These are phyloP conservation scores for Artomyces pyxidatus DNA, from an alignment of 768 basidiomycete genomes.

Conservation along the genomic window DNA sequence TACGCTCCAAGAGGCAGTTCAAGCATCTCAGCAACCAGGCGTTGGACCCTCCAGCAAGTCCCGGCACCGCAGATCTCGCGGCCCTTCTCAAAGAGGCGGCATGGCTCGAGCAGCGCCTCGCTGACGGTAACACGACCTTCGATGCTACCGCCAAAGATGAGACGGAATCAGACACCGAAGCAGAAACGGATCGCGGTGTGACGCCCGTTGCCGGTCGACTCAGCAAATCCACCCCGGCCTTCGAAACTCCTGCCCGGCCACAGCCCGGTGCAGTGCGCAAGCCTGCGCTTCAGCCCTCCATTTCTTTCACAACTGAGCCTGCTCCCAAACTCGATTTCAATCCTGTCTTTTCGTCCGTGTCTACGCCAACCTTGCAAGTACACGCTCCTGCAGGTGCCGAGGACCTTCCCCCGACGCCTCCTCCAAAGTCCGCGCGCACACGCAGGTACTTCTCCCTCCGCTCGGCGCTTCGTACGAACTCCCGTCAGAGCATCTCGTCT, in stretches of 20 bases:
- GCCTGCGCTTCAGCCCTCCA: neutral
- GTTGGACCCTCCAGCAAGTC: slow-evolving; percentile 34
- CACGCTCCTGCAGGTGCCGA: slow-evolving; percentile 23
- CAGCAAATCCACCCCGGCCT: neutral
- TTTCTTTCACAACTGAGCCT: neutral
- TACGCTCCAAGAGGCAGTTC: slow-evolving; percentile 17
- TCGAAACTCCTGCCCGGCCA: neutral
- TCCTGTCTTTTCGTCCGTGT: neutral
- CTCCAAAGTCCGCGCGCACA: slow-evolving; percentile 34
- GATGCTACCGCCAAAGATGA: slow-evolving; percentile 17
- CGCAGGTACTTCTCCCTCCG: slow-evolving; percentile 26
- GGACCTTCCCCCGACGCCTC: slow-evolving; percentile 31
- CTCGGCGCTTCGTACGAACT: slow-evolving; percentile 35
- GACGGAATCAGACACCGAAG: slow-evolving; percentile 4
- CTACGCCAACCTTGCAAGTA: slow-evolving; percentile 9
- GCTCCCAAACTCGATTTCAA: neutral
- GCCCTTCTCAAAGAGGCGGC: slow-evolving; percentile 51
- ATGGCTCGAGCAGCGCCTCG: slow-evolving; percentile 45
- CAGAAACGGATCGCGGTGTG: neutral
- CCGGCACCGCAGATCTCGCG: slow-evolving; percentile 45
- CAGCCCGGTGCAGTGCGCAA: neutral
- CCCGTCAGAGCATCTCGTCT: slow-evolving; percentile 53
- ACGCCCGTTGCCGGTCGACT: neutral
- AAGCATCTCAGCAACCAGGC: slow-evolving; percentile 14
- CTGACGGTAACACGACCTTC: slow-evolving; percentile 28